Evolutionary conservation across 2,329 filamentous ascomycete genomes (phyloP).

Genomic region (Botrytis fabae): DNA sequence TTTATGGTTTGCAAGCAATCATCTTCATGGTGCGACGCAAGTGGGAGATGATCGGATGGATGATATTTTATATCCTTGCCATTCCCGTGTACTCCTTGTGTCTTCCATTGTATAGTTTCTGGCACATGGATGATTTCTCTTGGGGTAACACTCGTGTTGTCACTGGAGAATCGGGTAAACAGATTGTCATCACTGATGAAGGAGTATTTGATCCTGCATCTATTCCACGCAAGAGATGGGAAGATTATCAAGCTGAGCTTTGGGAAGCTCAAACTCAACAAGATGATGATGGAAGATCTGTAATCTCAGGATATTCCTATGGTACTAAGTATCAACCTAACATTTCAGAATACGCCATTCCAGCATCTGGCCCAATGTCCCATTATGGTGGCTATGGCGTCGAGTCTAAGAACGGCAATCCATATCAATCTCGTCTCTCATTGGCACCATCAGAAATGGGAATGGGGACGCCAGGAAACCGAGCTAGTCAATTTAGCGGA

Average conservation of each 20-base stretch:
- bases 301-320: constrained; percentile 92
- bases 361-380: constrained; percentile 53
- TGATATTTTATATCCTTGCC: constrained; percentile 91
- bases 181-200: constrained; percentile 92
- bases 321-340: constrained; percentile 74
- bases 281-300: constrained; percentile 80
- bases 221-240: constrained; percentile 98
- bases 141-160: constrained; percentile 99
- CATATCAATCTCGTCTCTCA: constrained; percentile 67
- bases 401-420: constrained; percentile 39
- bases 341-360: constrained; percentile 70
- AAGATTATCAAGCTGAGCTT: constrained; percentile 96
- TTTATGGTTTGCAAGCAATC: constrained; percentile 94
- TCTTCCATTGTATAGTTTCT: constrained; percentile 92
- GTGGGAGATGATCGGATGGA: constrained; percentile 99
- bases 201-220: constrained; percentile 93
- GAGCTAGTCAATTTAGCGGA: constrained; percentile 40
- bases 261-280: constrained; percentile 83
- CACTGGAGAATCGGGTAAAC: constrained; percentile 87
- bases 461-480: constrained; percentile 43
- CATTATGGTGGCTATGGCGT: constrained; percentile 35
- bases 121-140: constrained; percentile 99
- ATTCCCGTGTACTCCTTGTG: constrained; percentile 90
- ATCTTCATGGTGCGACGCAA: constrained; percentile 96
- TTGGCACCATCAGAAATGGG: constrained; percentile 67